Evolutionary conservation across 192 early-diverging fungal genomes (phyloP).

Genomic region (Obelidium mucronatum): DNA sequence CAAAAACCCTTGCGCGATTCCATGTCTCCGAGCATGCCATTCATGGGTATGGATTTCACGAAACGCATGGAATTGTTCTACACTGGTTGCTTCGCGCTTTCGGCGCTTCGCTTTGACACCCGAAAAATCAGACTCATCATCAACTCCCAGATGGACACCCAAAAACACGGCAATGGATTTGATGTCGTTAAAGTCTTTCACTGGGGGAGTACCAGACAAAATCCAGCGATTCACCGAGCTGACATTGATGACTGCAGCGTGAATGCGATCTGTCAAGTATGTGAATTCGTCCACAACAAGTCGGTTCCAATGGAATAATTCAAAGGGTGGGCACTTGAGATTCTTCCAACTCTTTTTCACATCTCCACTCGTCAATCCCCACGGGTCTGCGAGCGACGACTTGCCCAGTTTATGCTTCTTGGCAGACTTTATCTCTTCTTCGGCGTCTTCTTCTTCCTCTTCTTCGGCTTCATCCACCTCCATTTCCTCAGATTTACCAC

Average conservation of each 20-base stretch:
- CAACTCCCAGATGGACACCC: slow-evolving; percentile 54
- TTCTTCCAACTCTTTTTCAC: slow-evolving; percentile 44
- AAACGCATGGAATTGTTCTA: slow-evolving; percentile 52
- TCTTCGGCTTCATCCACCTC: slow-evolving; percentile 19
- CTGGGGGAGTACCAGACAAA: slow-evolving; percentile 51
- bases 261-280: slow-evolving; percentile 43
- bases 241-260: slow-evolving; percentile 42
- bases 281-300: slow-evolving; percentile 60
- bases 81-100: slow-evolving; percentile 39
- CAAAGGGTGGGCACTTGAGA: slow-evolving; percentile 47
- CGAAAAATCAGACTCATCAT: slow-evolving; percentile 42
- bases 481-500: slow-evolving; percentile 8
- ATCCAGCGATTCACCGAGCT: slow-evolving; percentile 42
- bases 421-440: slow-evolving; percentile 6
- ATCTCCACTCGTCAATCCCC: slow-evolving; percentile 37
- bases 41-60: slow-evolving; percentile 44
- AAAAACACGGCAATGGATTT: slow-evolving; percentile 54
- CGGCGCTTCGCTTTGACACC: slow-evolving; percentile 25
- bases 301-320: slow-evolving; percentile 55
- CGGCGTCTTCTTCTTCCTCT: slow-evolving; percentile 39
- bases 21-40: slow-evolving; percentile 51
- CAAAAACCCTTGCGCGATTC: slow-evolving; percentile 52
- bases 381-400: slow-evolving; percentile 43
- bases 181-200: slow-evolving; percentile 50
- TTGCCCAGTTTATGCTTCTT: slow-evolving; percentile 35